phyloP scores from a whole-genome alignment of 352 stramenopile genomes.

The Phytophthora fragariaefolia region DNA sequence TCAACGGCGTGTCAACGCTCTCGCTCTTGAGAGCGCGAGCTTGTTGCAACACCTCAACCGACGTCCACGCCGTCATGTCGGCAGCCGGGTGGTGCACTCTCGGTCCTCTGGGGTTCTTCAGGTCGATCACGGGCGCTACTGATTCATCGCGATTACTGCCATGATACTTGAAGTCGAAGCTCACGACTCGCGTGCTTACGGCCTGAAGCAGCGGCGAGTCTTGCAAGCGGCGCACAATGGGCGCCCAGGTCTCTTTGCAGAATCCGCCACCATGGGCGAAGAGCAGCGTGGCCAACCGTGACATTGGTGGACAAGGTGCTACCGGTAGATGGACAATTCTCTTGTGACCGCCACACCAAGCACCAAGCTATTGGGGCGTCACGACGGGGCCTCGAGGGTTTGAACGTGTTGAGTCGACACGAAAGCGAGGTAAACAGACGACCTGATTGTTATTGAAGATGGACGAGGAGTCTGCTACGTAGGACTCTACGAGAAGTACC shows the following conservation, averaged over 20 bases:
- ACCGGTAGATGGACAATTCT: slow-evolving; percentile 8
- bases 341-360: slow-evolving; percentile 15
- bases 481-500: slow-evolving; percentile 1
- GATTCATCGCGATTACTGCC: slow-evolving; percentile 54
- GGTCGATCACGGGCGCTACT: slow-evolving; percentile 26
- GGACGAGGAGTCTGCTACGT: neutral
- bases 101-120: slow-evolving; percentile 33
- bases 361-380: neutral
- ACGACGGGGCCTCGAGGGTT: slow-evolving; percentile 1
- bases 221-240: slow-evolving; percentile 47
- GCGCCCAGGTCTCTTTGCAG: slow-evolving; percentile 57
- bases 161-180: slow-evolving; percentile 63
- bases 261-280: slow-evolving; percentile 59
- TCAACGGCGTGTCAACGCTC: slow-evolving; percentile 32
- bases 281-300: slow-evolving; percentile 42
- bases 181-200: slow-evolving; percentile 26
- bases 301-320: slow-evolving; percentile 16
- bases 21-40: slow-evolving; percentile 24
- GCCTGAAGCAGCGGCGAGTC: slow-evolving; percentile 37
- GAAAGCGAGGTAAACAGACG: slow-evolving; percentile 8
- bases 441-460: slow-evolving; percentile 18
- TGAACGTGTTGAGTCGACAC: slow-evolving; percentile 15
- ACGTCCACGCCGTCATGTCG: slow-evolving; percentile 30
- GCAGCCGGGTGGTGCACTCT: slow-evolving; percentile 44
- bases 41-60: slow-evolving; percentile 36